Percentiles rank a stretch among this genome's conserved stretches.
Conservation (phyloP, 169 alveolate species). For the Plasmodium billcollinsi region DNA sequence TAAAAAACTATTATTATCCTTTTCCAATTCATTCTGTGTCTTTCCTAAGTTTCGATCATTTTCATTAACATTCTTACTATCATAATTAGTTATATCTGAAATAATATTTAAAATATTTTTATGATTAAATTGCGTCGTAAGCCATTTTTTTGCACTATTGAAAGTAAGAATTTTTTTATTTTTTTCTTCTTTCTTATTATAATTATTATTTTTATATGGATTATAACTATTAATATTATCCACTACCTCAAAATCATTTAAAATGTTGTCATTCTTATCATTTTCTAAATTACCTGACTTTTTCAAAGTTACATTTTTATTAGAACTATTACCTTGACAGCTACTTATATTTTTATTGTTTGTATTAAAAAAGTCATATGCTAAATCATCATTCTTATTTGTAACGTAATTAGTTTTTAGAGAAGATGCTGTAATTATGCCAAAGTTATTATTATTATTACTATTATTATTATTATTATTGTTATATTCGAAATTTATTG, state of each 20-base stretch:
- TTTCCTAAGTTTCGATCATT: background rate
- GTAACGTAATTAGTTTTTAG: background rate
- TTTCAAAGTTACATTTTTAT: background rate
- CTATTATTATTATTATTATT: background rate
- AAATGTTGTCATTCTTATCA: constrained; percentile 5
- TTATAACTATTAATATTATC: constrained; percentile 1
- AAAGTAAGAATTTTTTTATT: constrained; percentile 56
- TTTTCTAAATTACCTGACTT: background rate
- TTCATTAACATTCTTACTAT: constrained; percentile 2
- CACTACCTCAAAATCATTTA: constrained; percentile 18
- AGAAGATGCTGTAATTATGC: background rate
- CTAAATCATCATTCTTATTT: background rate
- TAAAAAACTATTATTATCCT: background rate
- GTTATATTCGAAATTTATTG: background rate
- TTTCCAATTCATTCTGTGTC: background rate
- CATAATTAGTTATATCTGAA: constrained; percentile 74
- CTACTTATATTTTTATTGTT: background rate
- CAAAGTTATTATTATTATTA: background rate
- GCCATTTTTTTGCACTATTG: constrained; percentile 72
- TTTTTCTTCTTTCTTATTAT: constrained; percentile 50
- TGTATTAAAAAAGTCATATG: constrained; percentile 6
- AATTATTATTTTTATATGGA: background rate
- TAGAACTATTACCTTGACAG: constrained; percentile 9
- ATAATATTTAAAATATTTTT: constrained; percentile 65
- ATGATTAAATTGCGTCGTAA: constrained; percentile 62